Evolutionary conservation across 148 eudicot genomes (phyloP).

Genomic region (Amaranthus palmeri): DNA sequence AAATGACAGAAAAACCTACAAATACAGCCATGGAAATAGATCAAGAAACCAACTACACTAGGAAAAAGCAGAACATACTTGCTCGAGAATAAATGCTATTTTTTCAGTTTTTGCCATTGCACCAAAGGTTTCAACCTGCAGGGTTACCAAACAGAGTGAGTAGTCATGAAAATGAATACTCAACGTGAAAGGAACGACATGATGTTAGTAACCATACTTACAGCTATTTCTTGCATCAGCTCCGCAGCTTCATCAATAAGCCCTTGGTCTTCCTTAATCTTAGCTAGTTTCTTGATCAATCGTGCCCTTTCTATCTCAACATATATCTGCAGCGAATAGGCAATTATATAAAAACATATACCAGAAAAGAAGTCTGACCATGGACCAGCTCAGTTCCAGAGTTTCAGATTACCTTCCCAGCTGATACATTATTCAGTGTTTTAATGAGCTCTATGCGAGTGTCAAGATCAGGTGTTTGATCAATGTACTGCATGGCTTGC

Average conservation of each 20-base stretch:
- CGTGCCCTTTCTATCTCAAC: constrained; percentile 93
- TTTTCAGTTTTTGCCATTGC: constrained; percentile 99
- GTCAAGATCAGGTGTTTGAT: constrained; percentile 85
- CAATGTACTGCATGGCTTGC: constrained; percentile 87
- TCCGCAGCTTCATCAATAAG: constrained; percentile 94
- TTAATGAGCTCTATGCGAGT: constrained; percentile 82
- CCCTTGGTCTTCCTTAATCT: constrained; percentile 89
- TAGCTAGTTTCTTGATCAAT: constrained; percentile 76
- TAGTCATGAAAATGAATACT: neutral
- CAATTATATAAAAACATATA: neutral
- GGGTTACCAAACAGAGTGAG: neutral
- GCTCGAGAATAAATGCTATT: constrained; percentile 91
- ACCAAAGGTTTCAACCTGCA: constrained; percentile 93
- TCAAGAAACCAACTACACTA: neutral
- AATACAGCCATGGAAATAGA: neutral
- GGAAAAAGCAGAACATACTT: constrained; percentile 43
- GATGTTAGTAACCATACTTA: constrained; percentile 32
- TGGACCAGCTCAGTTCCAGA: neutral
- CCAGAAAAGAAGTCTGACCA: neutral
- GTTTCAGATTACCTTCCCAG: constrained; percentile 65
- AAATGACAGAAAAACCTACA: neutral
- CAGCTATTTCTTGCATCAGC: constrained; percentile 97
- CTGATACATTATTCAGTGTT: constrained; percentile 84
- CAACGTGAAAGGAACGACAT: neutral
- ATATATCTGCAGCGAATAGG: constrained; percentile 51